phyloP scores from a whole-genome alignment of 2,329 filamentous ascomycete genomes.

The Alternaria brassicae region DNA sequence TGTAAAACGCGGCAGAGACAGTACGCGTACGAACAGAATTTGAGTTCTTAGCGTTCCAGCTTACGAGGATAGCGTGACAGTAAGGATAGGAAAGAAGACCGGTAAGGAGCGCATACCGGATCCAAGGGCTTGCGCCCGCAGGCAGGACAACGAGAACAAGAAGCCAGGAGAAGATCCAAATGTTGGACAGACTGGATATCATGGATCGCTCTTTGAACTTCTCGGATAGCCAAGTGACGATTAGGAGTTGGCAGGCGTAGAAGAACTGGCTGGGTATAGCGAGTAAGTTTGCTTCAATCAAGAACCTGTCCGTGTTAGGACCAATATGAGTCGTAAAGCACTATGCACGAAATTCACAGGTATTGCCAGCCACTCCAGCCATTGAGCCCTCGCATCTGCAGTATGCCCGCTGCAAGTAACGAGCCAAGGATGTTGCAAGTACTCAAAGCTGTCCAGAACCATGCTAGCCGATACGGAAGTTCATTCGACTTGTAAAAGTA shows the following conservation, averaged over 20 bases:
- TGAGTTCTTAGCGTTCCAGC: conserved; percentile 50
- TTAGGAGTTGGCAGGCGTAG: conserved; percentile 52
- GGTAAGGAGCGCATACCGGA: conserved; percentile 60
- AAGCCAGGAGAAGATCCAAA: conserved; percentile 69
- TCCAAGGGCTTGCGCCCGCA: conserved; percentile 56
- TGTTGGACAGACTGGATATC: conserved; percentile 57
- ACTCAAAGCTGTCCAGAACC: conserved; percentile 54
- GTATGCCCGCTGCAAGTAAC: conserved; percentile 50
- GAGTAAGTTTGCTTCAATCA: conserved; percentile 69
- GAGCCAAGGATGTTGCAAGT: conserved; percentile 49
- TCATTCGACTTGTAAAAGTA: conserved; percentile 54
- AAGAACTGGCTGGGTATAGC: conserved; percentile 59
- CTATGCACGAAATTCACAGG: conserved; percentile 14
- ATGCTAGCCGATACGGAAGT: conserved; percentile 52
- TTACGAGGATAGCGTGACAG: conserved; percentile 53
- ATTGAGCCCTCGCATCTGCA: conserved; percentile 53
- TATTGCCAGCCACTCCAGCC: conserved; percentile 55
- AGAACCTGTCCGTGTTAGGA: conserved; percentile 50
- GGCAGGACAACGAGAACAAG: conserved; percentile 60
- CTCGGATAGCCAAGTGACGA: conserved; percentile 57
- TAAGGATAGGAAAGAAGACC: conserved; percentile 63
- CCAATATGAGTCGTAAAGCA: conserved; percentile 37
- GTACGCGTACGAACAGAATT: conserved; percentile 51
- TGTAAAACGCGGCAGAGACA: conserved; percentile 51
- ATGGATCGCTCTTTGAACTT: conserved; percentile 57